Conservation (phyloP, 768 basidiomycete species). For the Calvatia gigantea region DNA sequence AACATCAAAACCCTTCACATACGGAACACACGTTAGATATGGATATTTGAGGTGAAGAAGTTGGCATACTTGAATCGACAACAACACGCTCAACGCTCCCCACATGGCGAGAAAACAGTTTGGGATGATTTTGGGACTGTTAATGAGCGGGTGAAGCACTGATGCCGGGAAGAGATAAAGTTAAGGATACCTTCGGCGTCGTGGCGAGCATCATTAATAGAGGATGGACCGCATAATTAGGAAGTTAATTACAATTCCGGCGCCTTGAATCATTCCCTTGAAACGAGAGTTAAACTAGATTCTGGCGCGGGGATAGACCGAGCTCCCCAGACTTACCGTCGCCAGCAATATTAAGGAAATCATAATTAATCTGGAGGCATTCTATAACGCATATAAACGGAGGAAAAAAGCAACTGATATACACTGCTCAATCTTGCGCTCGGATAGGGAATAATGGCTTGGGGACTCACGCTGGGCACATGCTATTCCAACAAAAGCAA, state of each 20-base stretch:
- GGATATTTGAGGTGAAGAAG: no score
- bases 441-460: neutral
- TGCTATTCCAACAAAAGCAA: neutral
- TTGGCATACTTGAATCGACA: neutral
- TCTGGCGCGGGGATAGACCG: neutral
- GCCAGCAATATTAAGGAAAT: neutral
- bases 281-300: neutral
- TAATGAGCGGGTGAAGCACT: neutral
- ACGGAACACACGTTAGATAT: no score
- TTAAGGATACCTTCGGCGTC: neutral
- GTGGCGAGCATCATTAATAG: neutral
- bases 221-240: neutral
- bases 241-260: neutral
- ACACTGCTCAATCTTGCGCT: neutral
- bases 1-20: neutral
- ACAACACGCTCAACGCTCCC: neutral
- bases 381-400: neutral
- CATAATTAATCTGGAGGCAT: neutral
- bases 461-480: neutral
- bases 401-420: neutral
- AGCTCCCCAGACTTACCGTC: neutral
- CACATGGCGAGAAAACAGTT: neutral
- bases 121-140: neutral
- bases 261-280: neutral
- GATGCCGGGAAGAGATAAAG: neutral